Base-by-base conservation (phyloP, 352 stramenopile genomes). In the Pythium graminicola region DNA sequence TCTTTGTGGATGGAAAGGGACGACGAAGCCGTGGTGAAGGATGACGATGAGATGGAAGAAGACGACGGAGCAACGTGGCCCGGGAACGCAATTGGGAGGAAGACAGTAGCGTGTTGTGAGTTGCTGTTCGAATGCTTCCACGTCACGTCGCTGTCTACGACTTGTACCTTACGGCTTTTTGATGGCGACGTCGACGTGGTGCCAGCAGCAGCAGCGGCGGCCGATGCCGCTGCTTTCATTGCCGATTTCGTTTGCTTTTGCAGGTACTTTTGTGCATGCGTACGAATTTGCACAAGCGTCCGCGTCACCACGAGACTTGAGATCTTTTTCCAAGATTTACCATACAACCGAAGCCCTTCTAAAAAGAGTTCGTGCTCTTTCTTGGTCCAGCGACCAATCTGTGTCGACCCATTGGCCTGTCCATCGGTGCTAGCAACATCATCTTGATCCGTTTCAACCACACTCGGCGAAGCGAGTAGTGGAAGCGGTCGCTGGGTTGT, bases 281-380 rank as follows among this genome's bases (percentile, higher is more conserved):
- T 94, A 41, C 83, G 83, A 58, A 94, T 94, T 69, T 94, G 83
- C 50, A 94, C 83, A 33, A 94, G 81, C 6, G 88, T 97, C 49
- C 95, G 74, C 20, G 93, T 98, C 57, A 94, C 93, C 69, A 99
- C 98, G 22, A 93, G 73, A 38, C 79, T 82, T 20, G 89, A 86
- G 19, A 99, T 98, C 67, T 94, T 92, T 72, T 94, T 94, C 83
- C 83, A 94, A 23, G 80, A 77, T 56, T 92, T 91, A 28, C 80
- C 80, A 56, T 92, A 94, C 50, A 77, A 80, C 62, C 92, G 80
- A 36, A 94, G 76, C 0, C 83, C 83, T 55, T 92, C 74, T 13
- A 94, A 65, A 51, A 94, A 94, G n/a, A 94, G 75, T 67, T 92
- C 82, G 66, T 94, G 83, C 65, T 96, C 87, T 39, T 73, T 74